Base-by-base conservation (phyloP, 495 filamentous ascomycete species). In the Umbilicaria muhlenbergii region DNA sequence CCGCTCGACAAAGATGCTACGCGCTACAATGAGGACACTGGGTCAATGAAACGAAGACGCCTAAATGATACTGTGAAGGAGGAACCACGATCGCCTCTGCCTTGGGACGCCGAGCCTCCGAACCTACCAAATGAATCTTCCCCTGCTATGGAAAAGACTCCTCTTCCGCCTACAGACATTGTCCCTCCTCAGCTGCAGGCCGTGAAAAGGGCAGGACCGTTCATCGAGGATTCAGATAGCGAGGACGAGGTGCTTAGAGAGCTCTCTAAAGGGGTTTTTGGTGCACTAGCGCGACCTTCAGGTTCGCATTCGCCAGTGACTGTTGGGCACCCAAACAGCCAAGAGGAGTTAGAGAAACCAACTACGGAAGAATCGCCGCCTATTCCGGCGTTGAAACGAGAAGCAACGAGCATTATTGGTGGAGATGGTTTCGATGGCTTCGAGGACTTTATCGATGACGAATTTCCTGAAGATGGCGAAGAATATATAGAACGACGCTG, bases 141-240 rank as follows among this genome's bases (percentile, higher is more conserved):
- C n/a, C 34, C 46, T 28, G 24, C 5, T 10, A 28, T 6, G 8
- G 24, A 28, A 1, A 7, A 6, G 24, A 8, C 8, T 10, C 8
- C 24, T 28, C 3, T 6, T 28, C 24, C 24, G 35, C 46, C 21
- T 36, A 40, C 38, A 34, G 56, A 51, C 19, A 39, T 11, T 5
- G n/a, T 37, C 14, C 0, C n/a, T 12, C 3, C 19, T 10, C 36
- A 16, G 28, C 18, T 1, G 11, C 11, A 34, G 35, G 41, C 57
- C 53, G 42, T 41, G 32, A 13, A 41, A 48, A 50, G 42, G 49
- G 34, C 12, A 51, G 71, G 69, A 4, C 79, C 77, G 0, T 83
- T 84, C 42, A 57, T 80, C 36, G 73, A 81, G 37, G 74, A 81
- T 41, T 83, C 80, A 0, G 79, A 84, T 50, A 77, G 71, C 42